A percentile compares a stretch with the other conserved stretches of the same genome.
Evolutionary conservation across 352 stramenopile species (phyloP).

Genomic region (Globisporangium nagaii): DNA sequence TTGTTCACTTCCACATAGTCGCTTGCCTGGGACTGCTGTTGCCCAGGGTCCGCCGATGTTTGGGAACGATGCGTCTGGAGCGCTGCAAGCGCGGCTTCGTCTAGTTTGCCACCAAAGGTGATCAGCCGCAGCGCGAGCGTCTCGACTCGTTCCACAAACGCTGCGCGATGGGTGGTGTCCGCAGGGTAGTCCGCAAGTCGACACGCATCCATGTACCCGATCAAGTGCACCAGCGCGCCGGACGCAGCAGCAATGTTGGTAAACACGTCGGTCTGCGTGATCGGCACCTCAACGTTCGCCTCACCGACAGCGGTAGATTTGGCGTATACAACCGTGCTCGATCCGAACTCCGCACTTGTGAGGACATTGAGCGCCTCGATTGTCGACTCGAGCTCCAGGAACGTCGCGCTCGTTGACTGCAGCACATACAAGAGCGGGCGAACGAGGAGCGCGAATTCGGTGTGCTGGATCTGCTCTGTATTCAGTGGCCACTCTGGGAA

Average conservation of each 20-base stretch:
- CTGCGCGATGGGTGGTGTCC: slow-evolving; percentile 7
- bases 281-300: not conserved
- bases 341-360: slow-evolving; percentile 3
- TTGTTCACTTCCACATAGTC: not conserved
- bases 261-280: slow-evolving; percentile 29
- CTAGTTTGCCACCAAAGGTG: not conserved
- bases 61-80: not conserved
- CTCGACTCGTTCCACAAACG: slow-evolving; percentile 18
- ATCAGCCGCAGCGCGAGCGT: slow-evolving; percentile 27
- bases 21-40: not conserved
- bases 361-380: slow-evolving; percentile 5
- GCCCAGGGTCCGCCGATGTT: not conserved
- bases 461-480: not conserved
- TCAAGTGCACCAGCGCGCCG: slow-evolving; percentile 33
- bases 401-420: not conserved
- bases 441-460: not conserved
- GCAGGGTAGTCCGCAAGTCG: slow-evolving; percentile 16
- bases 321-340: slow-evolving; percentile 5
- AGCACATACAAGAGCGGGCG: slow-evolving; percentile 3
- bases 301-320: not conserved
- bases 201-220: slow-evolving; percentile 35
- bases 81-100: not conserved
- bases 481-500: slow-evolving; percentile 4
- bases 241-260: slow-evolving; percentile 28
- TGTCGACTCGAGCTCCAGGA: slow-evolving; percentile 1